Base-by-base conservation (phyloP, 441 rosid species). In the Brassica hybrid region DNA sequence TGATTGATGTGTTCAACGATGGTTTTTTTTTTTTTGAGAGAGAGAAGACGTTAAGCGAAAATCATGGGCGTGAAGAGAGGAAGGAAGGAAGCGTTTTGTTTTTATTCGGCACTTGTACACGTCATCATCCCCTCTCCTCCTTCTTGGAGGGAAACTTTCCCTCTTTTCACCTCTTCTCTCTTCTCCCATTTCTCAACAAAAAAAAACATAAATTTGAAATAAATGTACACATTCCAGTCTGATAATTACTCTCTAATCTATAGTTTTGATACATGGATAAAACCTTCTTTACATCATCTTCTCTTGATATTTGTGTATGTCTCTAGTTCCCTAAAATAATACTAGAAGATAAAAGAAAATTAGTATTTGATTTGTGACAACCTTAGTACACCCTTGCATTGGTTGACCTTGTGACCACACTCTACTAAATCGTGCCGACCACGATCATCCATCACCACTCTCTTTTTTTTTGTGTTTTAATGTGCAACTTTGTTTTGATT, bases 81-180 rank as follows among this genome's bases (percentile, higher is more conserved):
- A 63, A 61, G 56, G 56, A 79, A 75, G 80, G 80, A 84, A 82
- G 72, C 79, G 74, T 69, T 60, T 57, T 67, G 59, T 54, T 7
- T 69, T 74, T 5, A 32, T 63, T 84, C 73, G 43, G 63, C 82
- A 69, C 36, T 60, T 83, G 83, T 76, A 48, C 91, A 87, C 90
- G 88, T 88, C 92, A 82, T 65, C 88, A 66, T 71, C 61, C 8
- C 62, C 62, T 62, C 58, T 19, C 57, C 62, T 14, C 52, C 4
- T 73, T 43, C 30, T 78, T 61, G 81, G 74, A 68, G 81, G 81
- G 71, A 79, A 79, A 73, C 1, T 48, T 59, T 45, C 67, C 12
- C 14, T 41, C 19, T 64, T 36, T 38, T 73, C 70, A 73, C 75
- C 67, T 74, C 32, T 73, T 52, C 74, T 54, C 64, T 6, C 6